These are phyloP conservation scores for Colletotrichum coccodes DNA, from an alignment of 2,329 filamentous ascomycete species.

Conservation along the genomic window DNA sequence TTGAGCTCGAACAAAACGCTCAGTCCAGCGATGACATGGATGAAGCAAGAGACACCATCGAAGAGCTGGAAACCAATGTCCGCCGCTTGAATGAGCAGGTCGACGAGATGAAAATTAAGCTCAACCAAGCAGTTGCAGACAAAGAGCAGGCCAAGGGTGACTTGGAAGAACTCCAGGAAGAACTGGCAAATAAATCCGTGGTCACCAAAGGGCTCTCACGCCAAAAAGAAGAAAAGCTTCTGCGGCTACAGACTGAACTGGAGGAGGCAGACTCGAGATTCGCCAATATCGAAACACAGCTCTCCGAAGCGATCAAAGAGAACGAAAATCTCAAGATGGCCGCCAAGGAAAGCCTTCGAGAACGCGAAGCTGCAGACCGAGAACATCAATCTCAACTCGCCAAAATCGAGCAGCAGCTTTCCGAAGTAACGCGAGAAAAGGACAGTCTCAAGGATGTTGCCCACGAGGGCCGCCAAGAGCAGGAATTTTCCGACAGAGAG, in stretches of 20 bases:
- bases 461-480: constrained; percentile 55
- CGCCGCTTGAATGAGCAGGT: constrained; percentile 63
- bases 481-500: constrained; percentile 51
- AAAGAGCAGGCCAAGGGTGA: constrained; percentile 68
- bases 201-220: constrained; percentile 79
- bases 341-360: constrained; percentile 54
- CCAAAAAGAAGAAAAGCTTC: constrained; percentile 78
- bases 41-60: constrained; percentile 67
- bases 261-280: constrained; percentile 61
- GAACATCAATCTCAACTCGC: constrained; percentile 54
- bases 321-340: constrained; percentile 55
- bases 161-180: constrained; percentile 76
- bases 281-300: constrained; percentile 62
- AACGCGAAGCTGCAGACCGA: constrained; percentile 50
- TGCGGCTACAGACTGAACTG: constrained; percentile 74
- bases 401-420: constrained; percentile 60
- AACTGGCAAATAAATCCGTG: constrained; percentile 83
- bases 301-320: constrained; percentile 56
- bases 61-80: constrained; percentile 66
- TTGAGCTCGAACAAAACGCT: constrained; percentile 68
- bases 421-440: constrained; percentile 57
- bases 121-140: constrained; percentile 62
- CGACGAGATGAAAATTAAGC: constrained; percentile 63
- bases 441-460: constrained; percentile 55
- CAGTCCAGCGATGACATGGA: constrained; percentile 61